Percentiles rank a stretch among this genome's conserved stretches.
phyloP scores from a whole-genome alignment of 495 filamentous ascomycete species.

The Neurospora africana region DNA sequence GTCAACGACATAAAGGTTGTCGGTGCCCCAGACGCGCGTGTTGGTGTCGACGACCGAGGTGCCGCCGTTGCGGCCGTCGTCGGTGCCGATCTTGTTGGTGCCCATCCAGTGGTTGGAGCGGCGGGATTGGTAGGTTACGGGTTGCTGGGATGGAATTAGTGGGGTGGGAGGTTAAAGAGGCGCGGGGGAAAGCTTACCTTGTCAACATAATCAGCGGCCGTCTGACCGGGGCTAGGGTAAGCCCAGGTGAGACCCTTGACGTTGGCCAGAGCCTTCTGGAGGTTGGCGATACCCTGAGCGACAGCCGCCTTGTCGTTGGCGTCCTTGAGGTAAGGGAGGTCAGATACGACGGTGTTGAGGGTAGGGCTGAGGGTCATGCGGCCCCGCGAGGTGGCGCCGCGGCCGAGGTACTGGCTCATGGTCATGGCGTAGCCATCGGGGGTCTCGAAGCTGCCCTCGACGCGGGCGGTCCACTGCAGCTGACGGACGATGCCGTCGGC shows the following conservation, averaged over 20 bases:
- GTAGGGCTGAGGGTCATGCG: conserved; percentile 50
- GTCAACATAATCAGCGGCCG: conserved; percentile 45
- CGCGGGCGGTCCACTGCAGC: conserved; percentile 54
- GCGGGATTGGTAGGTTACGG: conserved; percentile 34
- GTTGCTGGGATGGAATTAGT: neutral
- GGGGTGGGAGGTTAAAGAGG: neutral
- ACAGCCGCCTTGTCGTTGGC: conserved; percentile 41
- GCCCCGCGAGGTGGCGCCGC: conserved; percentile 50
- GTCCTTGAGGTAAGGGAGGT: conserved; percentile 44
- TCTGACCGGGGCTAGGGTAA: conserved; percentile 40
- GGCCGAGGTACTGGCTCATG: conserved; percentile 55
- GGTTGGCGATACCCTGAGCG: conserved; percentile 46
- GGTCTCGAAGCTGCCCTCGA: conserved; percentile 41
- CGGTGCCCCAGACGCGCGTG: conserved; percentile 60
- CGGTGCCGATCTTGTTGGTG: conserved; percentile 51
- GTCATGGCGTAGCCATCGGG: conserved; percentile 42
- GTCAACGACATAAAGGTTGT: conserved; percentile 58
- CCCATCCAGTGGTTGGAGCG: conserved; percentile 63
- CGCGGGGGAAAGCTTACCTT: conserved; percentile 3
- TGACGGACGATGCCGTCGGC: conserved; percentile 55
- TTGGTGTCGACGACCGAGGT: conserved; percentile 63
- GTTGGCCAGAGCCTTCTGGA: conserved; percentile 43
- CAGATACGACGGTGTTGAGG: conserved; percentile 44
- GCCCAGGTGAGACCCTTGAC: conserved; percentile 44
- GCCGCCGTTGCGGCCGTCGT: conserved; percentile 53